Evolutionary conservation across 73 alveolate genomes (phyloP).

Genomic region (Paramecium tetraurelia): DNA sequence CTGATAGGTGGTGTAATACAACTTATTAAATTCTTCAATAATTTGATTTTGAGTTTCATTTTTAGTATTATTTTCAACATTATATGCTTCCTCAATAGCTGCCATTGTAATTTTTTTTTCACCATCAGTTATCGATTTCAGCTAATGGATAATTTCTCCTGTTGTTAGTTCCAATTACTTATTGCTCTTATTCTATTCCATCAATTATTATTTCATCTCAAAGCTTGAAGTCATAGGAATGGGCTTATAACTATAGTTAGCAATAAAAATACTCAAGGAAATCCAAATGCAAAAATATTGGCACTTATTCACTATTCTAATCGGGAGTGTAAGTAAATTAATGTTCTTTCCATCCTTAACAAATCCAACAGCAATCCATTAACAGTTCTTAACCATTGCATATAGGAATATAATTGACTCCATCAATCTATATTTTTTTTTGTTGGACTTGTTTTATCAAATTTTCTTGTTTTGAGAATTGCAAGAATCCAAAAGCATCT

Average conservation of each 20-base stretch:
- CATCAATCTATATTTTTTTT: neutral
- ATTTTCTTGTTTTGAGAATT: neutral
- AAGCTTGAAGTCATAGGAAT: neutral
- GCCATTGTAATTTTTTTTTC: neutral
- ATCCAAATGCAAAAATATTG: neutral
- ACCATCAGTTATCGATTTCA: neutral
- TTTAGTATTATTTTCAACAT: neutral
- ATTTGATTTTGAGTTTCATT: neutral
- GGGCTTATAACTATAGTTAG: neutral
- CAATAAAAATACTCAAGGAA: neutral
- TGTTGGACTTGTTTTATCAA: neutral
- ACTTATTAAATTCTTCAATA: neutral
- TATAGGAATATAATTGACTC: neutral
- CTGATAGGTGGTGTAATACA: neutral
- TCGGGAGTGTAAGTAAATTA: neutral
- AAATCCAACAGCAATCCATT: slow-evolving; percentile 11
- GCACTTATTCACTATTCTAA: neutral
- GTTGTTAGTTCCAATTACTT: neutral
- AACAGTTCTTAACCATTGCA: neutral
- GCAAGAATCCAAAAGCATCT: neutral
- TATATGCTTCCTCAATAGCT: neutral
- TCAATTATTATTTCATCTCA: neutral
- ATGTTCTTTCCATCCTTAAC: slow-evolving; percentile 36
- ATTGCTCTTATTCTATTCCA: neutral
- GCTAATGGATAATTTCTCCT: slow-evolving; percentile 6